Conservation (phyloP, 352 stramenopile genomes). For the Globisporangium spinosum region DNA sequence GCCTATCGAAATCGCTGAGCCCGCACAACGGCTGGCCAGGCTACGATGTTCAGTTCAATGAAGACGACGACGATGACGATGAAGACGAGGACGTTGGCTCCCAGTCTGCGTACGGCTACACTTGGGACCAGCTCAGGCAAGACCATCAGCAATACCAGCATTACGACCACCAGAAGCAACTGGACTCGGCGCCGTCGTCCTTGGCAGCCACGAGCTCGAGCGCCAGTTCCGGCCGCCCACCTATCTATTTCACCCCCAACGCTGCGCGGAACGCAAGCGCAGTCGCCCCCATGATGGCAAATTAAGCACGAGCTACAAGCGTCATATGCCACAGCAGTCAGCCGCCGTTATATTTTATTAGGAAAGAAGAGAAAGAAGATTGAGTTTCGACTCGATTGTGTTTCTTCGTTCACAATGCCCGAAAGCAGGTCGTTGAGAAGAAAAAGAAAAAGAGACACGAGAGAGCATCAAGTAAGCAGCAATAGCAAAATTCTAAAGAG, state of each 20-base stretch:
- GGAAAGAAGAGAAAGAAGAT: neutral
- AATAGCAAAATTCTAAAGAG: neutral
- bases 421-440: neutral
- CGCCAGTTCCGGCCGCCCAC: neutral
- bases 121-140: slow-evolving; percentile 7
- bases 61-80: slow-evolving; percentile 14
- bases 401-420: neutral
- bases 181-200: neutral
- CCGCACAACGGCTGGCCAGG: slow-evolving; percentile 14
- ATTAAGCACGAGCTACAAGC: neutral
- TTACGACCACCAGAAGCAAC: neutral
- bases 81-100: slow-evolving; percentile 11
- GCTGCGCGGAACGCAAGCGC: slow-evolving; percentile 12
- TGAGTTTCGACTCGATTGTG: neutral
- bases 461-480: neutral
- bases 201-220: slow-evolving; percentile 1
- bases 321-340: neutral
- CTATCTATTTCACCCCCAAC: slow-evolving; percentile 16
- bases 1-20: slow-evolving; percentile 12
- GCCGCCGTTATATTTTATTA: slow-evolving; percentile 11
- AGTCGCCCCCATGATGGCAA: slow-evolving; percentile 16
- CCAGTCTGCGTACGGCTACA: slow-evolving; percentile 16
- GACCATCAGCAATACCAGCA: neutral
- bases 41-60: slow-evolving; percentile 1
- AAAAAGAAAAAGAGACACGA: neutral